These are phyloP conservation scores for Kuraishia capsulata DNA, from an alignment of 805 yeast species.

Conservation along the genomic window DNA sequence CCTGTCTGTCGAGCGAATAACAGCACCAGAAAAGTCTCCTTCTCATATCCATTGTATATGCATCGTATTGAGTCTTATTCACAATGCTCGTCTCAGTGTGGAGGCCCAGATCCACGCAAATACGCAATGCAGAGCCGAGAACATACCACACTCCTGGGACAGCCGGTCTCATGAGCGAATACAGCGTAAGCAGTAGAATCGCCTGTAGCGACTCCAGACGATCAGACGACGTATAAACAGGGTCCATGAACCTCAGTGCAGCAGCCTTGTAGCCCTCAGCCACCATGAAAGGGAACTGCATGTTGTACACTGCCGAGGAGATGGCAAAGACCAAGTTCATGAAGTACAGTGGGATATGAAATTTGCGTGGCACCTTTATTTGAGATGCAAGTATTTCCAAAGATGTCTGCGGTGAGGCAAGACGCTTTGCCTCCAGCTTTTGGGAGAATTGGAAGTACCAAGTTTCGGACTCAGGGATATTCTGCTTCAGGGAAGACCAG, in stretches of 20 bases:
- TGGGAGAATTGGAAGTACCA: constrained; percentile 38
- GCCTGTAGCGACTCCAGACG: constrained; percentile 70
- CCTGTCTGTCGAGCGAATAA: constrained; percentile 77
- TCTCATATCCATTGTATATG: constrained; percentile 57
- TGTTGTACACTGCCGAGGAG: constrained; percentile 64
- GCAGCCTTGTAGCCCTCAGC: constrained; percentile 65
- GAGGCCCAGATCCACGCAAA: constrained; percentile 77
- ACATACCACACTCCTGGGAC: constrained; percentile 92
- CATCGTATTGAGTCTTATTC: constrained; percentile 29
- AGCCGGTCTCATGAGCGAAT: constrained; percentile 82
- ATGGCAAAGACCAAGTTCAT: constrained; percentile 74
- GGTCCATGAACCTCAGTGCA: constrained; percentile 50
- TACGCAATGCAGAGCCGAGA: constrained; percentile 68
- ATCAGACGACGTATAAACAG: constrained; percentile 48
- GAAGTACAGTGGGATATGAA: constrained; percentile 54
- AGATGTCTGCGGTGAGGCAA: constrained; percentile 13
- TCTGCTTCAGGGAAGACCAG: constrained; percentile 15
- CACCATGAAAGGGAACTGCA: constrained; percentile 54
- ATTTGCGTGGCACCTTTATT: constrained; percentile 35
- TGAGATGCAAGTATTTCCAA: constrained; percentile 24
- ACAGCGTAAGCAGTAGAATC: constrained; percentile 54
- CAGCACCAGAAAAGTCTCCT: constrained; percentile 85
- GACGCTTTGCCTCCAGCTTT: constrained; percentile 11
- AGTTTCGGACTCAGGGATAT: constrained; percentile 24
- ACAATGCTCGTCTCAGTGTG: constrained; percentile 49